Evolutionary conservation across 1,139 yeast species (phyloP), one percentile per base, ranked within the genome.

Genomic region (Suhomyces yuchorum): DNA sequence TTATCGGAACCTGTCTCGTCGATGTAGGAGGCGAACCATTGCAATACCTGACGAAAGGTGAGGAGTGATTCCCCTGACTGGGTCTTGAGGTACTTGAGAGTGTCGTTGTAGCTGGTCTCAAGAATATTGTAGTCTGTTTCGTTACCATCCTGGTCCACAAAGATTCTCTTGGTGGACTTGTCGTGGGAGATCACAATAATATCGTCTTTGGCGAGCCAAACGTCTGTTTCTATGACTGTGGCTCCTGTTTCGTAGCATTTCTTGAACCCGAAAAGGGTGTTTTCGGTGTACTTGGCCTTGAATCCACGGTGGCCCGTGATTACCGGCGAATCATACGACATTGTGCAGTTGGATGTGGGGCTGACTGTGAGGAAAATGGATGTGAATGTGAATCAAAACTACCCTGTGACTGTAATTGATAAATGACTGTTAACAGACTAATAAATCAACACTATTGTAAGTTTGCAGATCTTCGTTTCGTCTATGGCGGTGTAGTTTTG

Each of bases 131-230:
- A 71, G 47, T 73, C 65, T n/a, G 78, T 62, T 22, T 66, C 71
- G 17, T 66, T 59, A 7, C 78, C 79, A 38, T 71, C 60, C n/a
- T 56, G 58, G 51, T 69, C 72, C 36, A 83, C 82, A 62, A 82
- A 87, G n/a, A 84, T 77, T 33, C 93, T 70, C 42, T 71, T 69
- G 11, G 92, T 81, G 53, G 67, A 73, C 8, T 75, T 70, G 59
- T 87, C 93, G 65, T 93, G 99, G 42, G 87, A 81, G 26, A 93
- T 79, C 5, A 92, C 87, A 23, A 90, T 75, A 4, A 80, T 79
- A 11, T 85, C 82, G 65, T 93, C 99, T 6, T 68, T 67, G 2
- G 95, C 75, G 48, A 90, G 72, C 73, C 92, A 96, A 41, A 92
- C 73, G 64, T 93, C 97, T 8, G 96, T 85, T 64, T 92, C 98